These are phyloP conservation scores for Novymonas esmeraldas DNA, from an alignment of 208 protist genomes.

Conservation along the genomic window DNA sequence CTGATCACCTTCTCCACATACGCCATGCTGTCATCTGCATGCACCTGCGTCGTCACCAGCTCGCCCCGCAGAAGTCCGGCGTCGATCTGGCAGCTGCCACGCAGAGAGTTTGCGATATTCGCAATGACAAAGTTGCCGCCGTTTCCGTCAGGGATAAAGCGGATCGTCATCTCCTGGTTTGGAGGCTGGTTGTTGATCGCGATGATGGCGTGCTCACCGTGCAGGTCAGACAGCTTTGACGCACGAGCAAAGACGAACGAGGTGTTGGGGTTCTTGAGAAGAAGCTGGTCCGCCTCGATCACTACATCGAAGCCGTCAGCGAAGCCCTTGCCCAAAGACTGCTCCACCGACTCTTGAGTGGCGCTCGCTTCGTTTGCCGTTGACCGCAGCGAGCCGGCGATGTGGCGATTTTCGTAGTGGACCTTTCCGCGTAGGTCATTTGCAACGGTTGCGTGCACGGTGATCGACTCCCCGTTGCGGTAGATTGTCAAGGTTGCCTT, in stretches of 20 bases:
- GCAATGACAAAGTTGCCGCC: conserved; percentile 50
- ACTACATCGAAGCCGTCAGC: conserved; percentile 46
- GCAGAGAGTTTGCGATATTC: conserved; percentile 57
- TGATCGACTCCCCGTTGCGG: conserved; percentile 33
- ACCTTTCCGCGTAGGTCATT: conserved; percentile 56
- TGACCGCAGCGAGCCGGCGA: conserved; percentile 45
- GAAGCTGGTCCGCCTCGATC: conserved; percentile 37
- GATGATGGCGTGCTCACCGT: conserved; percentile 66
- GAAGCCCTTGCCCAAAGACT: conserved; percentile 48
- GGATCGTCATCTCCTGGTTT: conserved; percentile 46
- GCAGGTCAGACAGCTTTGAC: conserved; percentile 41
- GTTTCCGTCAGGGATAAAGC: conserved; percentile 42
- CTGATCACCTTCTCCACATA: conserved; percentile 49
- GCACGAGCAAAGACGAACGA: conserved; percentile 47
- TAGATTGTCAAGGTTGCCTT: conserved; percentile 43
- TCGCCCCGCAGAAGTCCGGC: conserved; percentile 44
- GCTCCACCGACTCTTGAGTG: conserved; percentile 54
- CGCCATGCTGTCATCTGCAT: conserved; percentile 32
- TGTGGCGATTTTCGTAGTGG: conserved; percentile 29
- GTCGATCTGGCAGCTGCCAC: conserved; percentile 58
- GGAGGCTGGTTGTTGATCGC: conserved; percentile 53
- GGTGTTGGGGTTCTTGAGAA: conserved; percentile 54
- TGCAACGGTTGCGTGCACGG: conserved; percentile 36
- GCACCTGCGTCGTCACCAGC: conserved; percentile 49
- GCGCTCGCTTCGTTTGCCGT: conserved; percentile 43